These are phyloP conservation scores for Cornus controversa DNA, from an alignment of 148 eudicot genomes.

Conservation along the genomic window DNA sequence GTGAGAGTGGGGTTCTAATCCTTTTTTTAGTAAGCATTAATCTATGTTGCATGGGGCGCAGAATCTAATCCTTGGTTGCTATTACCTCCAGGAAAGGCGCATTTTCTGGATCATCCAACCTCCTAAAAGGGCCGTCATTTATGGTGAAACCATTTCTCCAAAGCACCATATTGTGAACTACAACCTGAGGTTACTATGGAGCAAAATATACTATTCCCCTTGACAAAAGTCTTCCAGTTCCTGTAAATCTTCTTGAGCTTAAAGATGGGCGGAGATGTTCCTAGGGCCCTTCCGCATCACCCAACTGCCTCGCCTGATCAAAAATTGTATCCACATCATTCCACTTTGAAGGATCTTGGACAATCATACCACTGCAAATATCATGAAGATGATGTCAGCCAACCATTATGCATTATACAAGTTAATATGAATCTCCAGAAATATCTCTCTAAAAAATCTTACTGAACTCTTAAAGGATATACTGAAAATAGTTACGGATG, in stretches of 20 bases:
- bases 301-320: conserved; percentile 77
- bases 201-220: conserved; percentile 62
- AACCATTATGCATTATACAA: background rate
- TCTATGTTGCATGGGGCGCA: no score
- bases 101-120: conserved; percentile 90
- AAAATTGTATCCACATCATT: conserved; percentile 91
- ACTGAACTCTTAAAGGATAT: no score
- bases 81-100: conserved; percentile 78
- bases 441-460: background rate
- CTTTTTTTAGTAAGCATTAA: no score
- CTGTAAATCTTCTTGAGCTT: conserved; percentile 77
- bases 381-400: conserved; percentile 12
- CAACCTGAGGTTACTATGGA: conserved; percentile 68
- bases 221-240: conserved; percentile 77
- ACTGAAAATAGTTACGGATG: background rate
- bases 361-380: conserved; percentile 85
- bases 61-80: background rate
- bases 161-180: conserved; percentile 76
- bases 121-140: conserved; percentile 84
- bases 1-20: no score
- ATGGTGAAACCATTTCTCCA: conserved; percentile 91
- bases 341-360: conserved; percentile 76
- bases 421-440: background rate
- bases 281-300: conserved; percentile 67
- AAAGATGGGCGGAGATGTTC: conserved; percentile 66